A percentile compares a stretch with the other conserved stretches of the same genome.
These are phyloP conservation scores for Diplotaxis tenuifolia DNA, from an alignment of 345 rosid genomes.

Conservation along the genomic window DNA sequence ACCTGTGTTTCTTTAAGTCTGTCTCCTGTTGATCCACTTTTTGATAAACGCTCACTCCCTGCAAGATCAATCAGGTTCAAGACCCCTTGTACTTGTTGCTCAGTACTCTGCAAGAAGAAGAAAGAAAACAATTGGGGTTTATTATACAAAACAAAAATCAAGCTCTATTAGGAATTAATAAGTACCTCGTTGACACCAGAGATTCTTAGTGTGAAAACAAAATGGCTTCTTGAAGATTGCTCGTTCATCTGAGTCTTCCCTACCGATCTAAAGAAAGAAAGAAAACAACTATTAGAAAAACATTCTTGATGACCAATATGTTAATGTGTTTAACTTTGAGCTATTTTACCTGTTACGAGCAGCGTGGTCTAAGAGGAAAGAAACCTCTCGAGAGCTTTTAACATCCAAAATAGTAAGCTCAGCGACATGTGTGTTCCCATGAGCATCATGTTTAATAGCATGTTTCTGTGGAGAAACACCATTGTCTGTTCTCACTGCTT, in stretches of 20 bases:
- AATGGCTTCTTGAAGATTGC: slow-evolving; percentile 80
- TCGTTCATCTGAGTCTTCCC: slow-evolving; percentile 95
- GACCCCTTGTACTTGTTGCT: slow-evolving; percentile 94
- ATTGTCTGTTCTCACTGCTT: slow-evolving; percentile 52
- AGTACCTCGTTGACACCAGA: slow-evolving; percentile 80
- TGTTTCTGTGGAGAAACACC: slow-evolving; percentile 55
- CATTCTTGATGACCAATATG: not conserved
- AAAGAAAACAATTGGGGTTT: not conserved
- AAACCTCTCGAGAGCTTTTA: slow-evolving; percentile 60
- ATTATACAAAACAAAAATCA: slow-evolving; percentile 10
- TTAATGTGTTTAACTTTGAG: not conserved
- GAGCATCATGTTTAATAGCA: slow-evolving; percentile 73
- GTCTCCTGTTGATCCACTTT: slow-evolving; percentile 97
- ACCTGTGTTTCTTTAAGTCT: slow-evolving; percentile 96
- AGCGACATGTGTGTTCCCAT: slow-evolving; percentile 75
- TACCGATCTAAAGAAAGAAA: slow-evolving; percentile 56
- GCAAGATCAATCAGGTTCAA: slow-evolving; percentile 98
- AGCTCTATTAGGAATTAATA: not conserved
- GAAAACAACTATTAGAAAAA: not conserved
- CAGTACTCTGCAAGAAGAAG: slow-evolving; percentile 58
- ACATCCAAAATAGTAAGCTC: slow-evolving; percentile 81
- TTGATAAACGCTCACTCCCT: slow-evolving; percentile 95
- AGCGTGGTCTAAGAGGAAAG: slow-evolving; percentile 77
- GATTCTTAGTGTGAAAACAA: slow-evolving; percentile 87
- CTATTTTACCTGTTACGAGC: slow-evolving; percentile 63